Evolutionary conservation across 208 protist species (phyloP).

Genomic region (Trypanosoma avium): DNA sequence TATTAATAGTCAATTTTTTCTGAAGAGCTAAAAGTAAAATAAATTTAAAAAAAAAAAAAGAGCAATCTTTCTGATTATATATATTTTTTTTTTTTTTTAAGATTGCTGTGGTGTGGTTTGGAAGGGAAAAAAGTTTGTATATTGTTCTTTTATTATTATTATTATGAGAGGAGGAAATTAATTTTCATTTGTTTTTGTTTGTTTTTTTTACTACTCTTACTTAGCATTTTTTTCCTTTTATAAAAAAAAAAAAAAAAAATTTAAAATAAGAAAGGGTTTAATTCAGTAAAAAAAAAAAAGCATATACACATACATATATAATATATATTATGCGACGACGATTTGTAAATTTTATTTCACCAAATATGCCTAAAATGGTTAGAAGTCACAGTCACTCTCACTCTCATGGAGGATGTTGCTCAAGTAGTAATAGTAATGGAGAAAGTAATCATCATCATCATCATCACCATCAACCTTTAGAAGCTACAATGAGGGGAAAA

Average conservation of each 20-base stretch:
- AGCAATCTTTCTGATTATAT: not conserved
- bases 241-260: not conserved
- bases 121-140: too few species aligned
- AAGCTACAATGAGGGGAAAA: slow-evolving; percentile 49
- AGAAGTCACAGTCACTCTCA: slow-evolving; percentile 24
- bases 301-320: not conserved
- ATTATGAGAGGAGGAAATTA: not conserved
- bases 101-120: too few species aligned
- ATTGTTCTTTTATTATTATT: not conserved
- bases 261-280: not conserved
- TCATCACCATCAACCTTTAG: slow-evolving; percentile 56
- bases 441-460: slow-evolving; percentile 34
- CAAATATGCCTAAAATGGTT: not conserved
- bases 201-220: slow-evolving; percentile 6
- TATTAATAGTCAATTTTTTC: too few species aligned
- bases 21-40: too few species aligned
- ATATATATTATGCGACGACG: slow-evolving; percentile 9
- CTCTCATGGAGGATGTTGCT: slow-evolving; percentile 22
- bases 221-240: slow-evolving; percentile 1
- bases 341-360: not conserved
- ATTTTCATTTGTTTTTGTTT: not conserved
- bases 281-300: not conserved
- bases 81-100: not conserved
- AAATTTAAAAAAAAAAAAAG: too few species aligned
- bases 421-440: not conserved